These are phyloP conservation scores for Boletus rufocinnamomeus DNA, from an alignment of 768 basidiomycete species.

Conservation along the genomic window DNA sequence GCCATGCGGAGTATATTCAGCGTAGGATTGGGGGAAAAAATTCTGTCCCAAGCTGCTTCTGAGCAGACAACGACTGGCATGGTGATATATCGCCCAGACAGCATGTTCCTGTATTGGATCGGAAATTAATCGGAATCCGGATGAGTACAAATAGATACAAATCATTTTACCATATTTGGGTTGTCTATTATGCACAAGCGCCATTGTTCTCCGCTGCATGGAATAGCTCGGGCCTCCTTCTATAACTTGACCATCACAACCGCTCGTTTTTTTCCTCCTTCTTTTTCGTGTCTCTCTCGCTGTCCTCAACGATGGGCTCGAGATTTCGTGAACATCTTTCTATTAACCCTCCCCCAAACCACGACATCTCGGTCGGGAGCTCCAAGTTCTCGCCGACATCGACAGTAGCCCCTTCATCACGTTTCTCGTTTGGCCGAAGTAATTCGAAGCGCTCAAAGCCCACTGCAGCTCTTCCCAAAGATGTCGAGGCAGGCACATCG, in stretches of 20 bases:
- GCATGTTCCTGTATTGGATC: not conserved
- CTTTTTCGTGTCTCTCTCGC: not conserved
- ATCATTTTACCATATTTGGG: slow-evolving; percentile 20
- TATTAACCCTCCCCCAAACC: slow-evolving; percentile 14
- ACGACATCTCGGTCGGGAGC: slow-evolving; percentile 26
- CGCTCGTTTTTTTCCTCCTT: slow-evolving; percentile 12
- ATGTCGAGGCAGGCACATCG: slow-evolving; percentile 29
- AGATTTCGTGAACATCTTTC: slow-evolving; percentile 37
- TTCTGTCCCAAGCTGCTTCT: no score
- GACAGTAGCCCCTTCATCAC: slow-evolving; percentile 33
- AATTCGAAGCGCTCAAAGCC: slow-evolving; percentile 10
- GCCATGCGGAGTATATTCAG: no score
- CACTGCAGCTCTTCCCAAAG: slow-evolving; percentile 10
- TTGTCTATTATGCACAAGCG: slow-evolving; percentile 10
- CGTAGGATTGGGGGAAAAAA: not conserved
- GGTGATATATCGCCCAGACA: not conserved
- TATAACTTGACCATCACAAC: slow-evolving; percentile 11
- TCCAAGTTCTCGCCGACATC: slow-evolving; percentile 51
- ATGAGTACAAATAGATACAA: not conserved
- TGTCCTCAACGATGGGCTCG: slow-evolving; percentile 25
- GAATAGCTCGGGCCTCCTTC: not conserved
- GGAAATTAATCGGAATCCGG: slow-evolving; percentile 4
- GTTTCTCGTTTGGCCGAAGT: slow-evolving; percentile 27
- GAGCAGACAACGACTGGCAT: no score
- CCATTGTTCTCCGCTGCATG: slow-evolving; percentile 24